phyloP scores from a whole-genome alignment of 176 grass and related monocot species.

The Triticum timopheevii region DNA sequence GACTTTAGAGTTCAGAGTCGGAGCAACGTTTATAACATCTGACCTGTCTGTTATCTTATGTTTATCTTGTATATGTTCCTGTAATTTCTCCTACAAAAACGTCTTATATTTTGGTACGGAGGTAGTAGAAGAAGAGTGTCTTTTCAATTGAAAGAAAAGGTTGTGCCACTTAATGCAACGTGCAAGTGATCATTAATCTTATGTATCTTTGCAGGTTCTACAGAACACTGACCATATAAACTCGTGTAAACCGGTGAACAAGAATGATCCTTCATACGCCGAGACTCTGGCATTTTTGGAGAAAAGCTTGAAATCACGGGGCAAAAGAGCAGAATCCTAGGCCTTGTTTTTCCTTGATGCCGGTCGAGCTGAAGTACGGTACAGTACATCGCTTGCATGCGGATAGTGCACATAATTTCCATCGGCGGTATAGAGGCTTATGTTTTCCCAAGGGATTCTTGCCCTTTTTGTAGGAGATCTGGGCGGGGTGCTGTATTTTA shows the following conservation, averaged over 20 bases:
- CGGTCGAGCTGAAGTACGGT: neutral
- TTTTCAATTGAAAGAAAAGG: neutral
- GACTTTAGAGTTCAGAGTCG: neutral
- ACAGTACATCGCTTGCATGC: neutral
- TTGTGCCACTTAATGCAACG: neutral
- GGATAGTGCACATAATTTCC: neutral
- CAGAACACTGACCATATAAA: conserved; percentile 89
- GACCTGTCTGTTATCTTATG: neutral
- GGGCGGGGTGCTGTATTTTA: conserved; percentile 50
- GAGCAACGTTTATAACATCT: neutral
- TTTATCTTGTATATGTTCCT: neutral
- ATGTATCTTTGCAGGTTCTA: conserved; percentile 52
- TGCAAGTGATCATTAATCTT: neutral
- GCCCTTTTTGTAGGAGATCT: neutral
- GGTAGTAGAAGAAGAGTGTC: too few relatives aligned
- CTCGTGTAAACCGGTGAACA: conserved; percentile 89
- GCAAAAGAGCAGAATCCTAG: conserved; percentile 29
- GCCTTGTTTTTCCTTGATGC: neutral
- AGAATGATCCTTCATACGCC: conserved; percentile 79
- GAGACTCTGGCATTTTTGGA: conserved; percentile 87
- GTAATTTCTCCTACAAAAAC: neutral
- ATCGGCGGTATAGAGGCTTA: neutral
- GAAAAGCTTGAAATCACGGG: conserved; percentile 43
- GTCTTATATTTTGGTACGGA: too few relatives aligned
- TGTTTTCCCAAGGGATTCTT: neutral